These are phyloP conservation scores for Endothia cerciana DNA, from an alignment of 2,329 filamentous ascomycete genomes.

Conservation along the genomic window DNA sequence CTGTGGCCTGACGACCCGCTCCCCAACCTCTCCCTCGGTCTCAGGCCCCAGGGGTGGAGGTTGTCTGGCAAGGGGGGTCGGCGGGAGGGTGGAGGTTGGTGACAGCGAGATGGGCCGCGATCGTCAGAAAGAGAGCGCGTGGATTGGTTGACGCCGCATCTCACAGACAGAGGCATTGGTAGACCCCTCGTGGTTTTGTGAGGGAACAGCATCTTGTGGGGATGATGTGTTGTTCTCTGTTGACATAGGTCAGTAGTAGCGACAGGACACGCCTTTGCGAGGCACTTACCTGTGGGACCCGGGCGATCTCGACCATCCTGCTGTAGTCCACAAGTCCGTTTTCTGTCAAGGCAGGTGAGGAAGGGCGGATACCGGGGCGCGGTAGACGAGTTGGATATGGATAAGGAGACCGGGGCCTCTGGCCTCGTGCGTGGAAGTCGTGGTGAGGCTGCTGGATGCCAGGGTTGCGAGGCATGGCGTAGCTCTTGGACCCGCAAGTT, in stretches of 20 bases:
- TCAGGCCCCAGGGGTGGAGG: constrained; percentile 40
- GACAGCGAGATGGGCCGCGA: constrained; percentile 16
- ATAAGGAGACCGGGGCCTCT: constrained; percentile 60
- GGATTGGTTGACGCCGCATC: constrained; percentile 46
- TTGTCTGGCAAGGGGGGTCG: constrained; percentile 41
- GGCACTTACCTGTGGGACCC: constrained; percentile 48
- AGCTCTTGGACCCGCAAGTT: constrained; percentile 47
- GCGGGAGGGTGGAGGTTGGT: constrained; percentile 30
- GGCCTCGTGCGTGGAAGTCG: constrained; percentile 11
- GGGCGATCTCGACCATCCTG: constrained; percentile 55
- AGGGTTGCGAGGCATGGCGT: constrained; percentile 11
- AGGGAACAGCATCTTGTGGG: constrained; percentile 45
- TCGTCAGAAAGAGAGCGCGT: constrained; percentile 41
- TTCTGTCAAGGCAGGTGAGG: constrained; percentile 54
- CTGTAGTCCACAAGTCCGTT: constrained; percentile 53
- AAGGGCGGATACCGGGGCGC: constrained; percentile 54
- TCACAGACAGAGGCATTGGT: constrained; percentile 43
- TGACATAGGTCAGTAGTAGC: constrained; percentile 12
- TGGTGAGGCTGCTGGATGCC: constrained; percentile 40
- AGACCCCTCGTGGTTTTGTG: constrained; percentile 41
- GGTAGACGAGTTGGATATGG: constrained; percentile 62
- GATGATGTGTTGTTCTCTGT: constrained; percentile 51
- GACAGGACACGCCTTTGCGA: too few species aligned
- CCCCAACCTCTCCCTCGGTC: constrained; percentile 39
- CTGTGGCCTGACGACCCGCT: constrained; percentile 44